Percentiles rank a stretch among this genome's conserved stretches.
phyloP scores from a whole-genome alignment of 495 filamentous ascomycete species.

The Hypoxylon rickii region DNA sequence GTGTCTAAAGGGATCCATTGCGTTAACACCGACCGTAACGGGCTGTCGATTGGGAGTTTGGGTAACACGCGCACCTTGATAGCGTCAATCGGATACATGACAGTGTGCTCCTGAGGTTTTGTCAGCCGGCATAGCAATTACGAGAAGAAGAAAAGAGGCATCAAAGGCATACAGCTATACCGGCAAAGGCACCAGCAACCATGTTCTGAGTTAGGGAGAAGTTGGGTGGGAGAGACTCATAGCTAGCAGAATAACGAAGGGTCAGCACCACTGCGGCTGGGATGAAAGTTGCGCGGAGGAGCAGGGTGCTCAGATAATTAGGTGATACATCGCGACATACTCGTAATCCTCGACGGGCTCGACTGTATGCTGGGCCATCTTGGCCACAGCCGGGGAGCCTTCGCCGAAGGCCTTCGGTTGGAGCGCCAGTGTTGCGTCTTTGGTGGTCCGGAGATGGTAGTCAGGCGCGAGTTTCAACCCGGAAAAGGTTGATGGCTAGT shows the following conservation, averaged over 20 bases:
- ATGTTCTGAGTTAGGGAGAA: constrained; percentile 74
- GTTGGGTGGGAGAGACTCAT: constrained; percentile 63
- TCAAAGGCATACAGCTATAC: constrained; percentile 75
- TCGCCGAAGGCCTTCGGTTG: constrained; percentile 55
- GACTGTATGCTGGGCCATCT: constrained; percentile 63
- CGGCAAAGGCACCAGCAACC: constrained; percentile 93
- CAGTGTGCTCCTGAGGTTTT: constrained; percentile 71
- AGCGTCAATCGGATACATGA: constrained; percentile 98
- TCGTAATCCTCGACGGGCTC: constrained; percentile 62
- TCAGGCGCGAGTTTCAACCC: constrained; percentile 3
- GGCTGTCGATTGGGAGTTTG: constrained; percentile 3
- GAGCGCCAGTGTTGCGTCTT: constrained; percentile 59
- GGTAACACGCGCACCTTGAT: constrained; percentile 83
- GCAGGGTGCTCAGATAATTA: no score
- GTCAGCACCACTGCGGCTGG: no score
- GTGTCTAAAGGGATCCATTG: constrained; percentile 64
- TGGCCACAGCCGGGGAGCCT: constrained; percentile 59
- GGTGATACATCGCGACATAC: constrained; percentile 44
- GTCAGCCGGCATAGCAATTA: constrained; percentile 29
- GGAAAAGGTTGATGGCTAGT: neutral
- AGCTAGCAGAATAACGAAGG: constrained; percentile 41
- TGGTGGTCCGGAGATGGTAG: constrained; percentile 4
- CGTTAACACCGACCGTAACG: constrained; percentile 20
- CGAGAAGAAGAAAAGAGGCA: neutral
- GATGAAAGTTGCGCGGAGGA: no score